Conservation (phyloP, 805 yeast genomes). For the Kuraishia piskuri region DNA sequence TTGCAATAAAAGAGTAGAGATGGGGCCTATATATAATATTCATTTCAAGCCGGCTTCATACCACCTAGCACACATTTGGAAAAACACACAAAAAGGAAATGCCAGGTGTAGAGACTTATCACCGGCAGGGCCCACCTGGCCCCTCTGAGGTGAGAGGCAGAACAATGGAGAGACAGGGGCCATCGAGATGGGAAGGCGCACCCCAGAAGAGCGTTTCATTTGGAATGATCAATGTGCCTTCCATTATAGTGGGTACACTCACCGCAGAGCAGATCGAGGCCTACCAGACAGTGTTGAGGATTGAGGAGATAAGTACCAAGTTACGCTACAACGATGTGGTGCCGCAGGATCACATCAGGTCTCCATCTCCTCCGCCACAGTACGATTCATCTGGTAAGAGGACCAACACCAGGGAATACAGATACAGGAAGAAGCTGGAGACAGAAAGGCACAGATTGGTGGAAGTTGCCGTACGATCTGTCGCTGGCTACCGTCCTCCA, state of each 20-base stretch:
- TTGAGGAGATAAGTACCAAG: slow-evolving; percentile 68
- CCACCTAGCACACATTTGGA: too few species aligned
- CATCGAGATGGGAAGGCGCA: slow-evolving; percentile 1
- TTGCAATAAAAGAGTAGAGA: too few species aligned
- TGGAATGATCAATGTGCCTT: slow-evolving; percentile 1
- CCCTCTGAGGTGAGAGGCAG: background rate
- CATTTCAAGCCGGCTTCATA: too few species aligned
- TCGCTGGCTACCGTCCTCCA: slow-evolving; percentile 80
- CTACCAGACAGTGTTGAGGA: slow-evolving; percentile 59
- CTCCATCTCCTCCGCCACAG: slow-evolving; percentile 89
- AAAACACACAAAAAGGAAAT: too few species aligned
- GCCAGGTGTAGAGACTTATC: background rate
- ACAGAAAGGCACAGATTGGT: slow-evolving; percentile 74
- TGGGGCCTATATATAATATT: too few species aligned
- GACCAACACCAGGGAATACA: slow-evolving; percentile 70
- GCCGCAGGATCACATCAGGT: slow-evolving; percentile 41
- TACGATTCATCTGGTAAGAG: slow-evolving; percentile 82
- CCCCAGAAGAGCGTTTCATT: background rate
- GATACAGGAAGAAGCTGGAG: slow-evolving; percentile 55
- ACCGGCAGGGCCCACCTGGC: background rate
- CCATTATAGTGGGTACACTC: slow-evolving; percentile 17
- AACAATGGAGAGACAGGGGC: background rate
- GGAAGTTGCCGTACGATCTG: slow-evolving; percentile 59
- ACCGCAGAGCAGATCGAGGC: slow-evolving; percentile 77
- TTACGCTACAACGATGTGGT: slow-evolving; percentile 42